Evolutionary conservation across 164 flowering plant genomes (phyloP).

Genomic region (Aristolochia fimbriata): DNA sequence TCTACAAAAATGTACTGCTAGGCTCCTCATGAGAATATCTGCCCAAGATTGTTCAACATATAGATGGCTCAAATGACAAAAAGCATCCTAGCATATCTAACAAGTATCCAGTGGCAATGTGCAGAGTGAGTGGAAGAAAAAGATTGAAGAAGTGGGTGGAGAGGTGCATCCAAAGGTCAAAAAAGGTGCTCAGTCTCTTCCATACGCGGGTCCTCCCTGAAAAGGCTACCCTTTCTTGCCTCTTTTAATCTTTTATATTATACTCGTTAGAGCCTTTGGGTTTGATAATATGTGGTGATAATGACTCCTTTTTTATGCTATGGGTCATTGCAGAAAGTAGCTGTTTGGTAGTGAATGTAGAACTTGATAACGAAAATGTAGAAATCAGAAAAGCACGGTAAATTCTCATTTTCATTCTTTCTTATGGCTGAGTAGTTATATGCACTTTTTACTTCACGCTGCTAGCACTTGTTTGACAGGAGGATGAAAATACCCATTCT

Average conservation of each 20-base stretch:
- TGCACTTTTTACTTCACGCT: background rate
- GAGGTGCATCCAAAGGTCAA: conserved; percentile 52
- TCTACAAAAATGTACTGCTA: too few relatives aligned
- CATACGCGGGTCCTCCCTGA: too few relatives aligned
- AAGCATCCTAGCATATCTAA: too few relatives aligned
- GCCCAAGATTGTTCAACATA: too few relatives aligned
- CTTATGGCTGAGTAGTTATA: background rate
- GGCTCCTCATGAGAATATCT: too few relatives aligned
- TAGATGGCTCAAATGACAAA: too few relatives aligned
- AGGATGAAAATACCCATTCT: conserved; percentile 82
- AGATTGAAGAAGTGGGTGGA: conserved; percentile 70
- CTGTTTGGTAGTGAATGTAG: conserved; percentile 66
- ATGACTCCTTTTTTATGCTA: background rate
- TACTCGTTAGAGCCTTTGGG: background rate
- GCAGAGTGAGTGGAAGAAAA: conserved; percentile 63
- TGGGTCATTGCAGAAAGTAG: conserved; percentile 42
- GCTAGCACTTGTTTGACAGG: conserved; percentile 31
- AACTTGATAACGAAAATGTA: conserved; percentile 30
- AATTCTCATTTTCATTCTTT: background rate
- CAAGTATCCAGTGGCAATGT: background rate
- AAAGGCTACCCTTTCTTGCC: background rate
- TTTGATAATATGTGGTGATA: background rate
- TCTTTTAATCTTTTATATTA: background rate
- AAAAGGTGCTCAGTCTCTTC: conserved; percentile 40
- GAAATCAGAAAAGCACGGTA: conserved; percentile 83